Conservation (phyloP, 1,139 yeast genomes). For the Keqinozyma sinolaborantium region DNA sequence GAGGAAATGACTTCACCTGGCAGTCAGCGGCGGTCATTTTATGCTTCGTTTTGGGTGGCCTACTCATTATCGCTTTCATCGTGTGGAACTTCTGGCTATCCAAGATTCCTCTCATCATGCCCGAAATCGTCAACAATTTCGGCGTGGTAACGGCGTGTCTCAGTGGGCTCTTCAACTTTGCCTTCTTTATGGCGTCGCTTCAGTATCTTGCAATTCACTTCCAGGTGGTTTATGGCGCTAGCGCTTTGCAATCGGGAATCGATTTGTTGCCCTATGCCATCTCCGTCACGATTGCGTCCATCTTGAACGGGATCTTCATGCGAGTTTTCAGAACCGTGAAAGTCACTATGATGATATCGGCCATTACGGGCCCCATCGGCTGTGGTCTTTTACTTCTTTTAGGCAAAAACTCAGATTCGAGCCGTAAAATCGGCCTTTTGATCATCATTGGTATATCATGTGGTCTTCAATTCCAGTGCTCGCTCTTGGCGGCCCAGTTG, state of each 20-base stretch:
- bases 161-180: constrained; percentile 36
- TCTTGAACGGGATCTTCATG: constrained; percentile 44
- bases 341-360: constrained; percentile 42
- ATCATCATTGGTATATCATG: constrained; percentile 53
- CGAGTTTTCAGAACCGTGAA: constrained; percentile 47
- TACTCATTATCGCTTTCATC: constrained; percentile 33
- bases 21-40: constrained; percentile 53
- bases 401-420: constrained; percentile 27
- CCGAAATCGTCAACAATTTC: constrained; percentile 33
- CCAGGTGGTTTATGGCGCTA: constrained; percentile 47
- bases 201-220: constrained; percentile 53
- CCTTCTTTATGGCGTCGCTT: constrained; percentile 39
- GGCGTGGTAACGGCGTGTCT: constrained; percentile 36
- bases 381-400: constrained; percentile 47
- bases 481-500: constrained; percentile 51
- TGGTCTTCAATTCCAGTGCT: constrained; percentile 53
- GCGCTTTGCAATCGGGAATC: constrained; percentile 57
- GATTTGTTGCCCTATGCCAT: constrained; percentile 53
- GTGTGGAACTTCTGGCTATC: constrained; percentile 49
- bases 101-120: constrained; percentile 44
- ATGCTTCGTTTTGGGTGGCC: constrained; percentile 54
- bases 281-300: constrained; percentile 47
- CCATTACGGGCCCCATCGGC: constrained; percentile 46
- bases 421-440: constrained; percentile 47
- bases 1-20: constrained; percentile 33